phyloP scores from a whole-genome alignment of 352 stramenopile species.

The Phytopythium delawarense region DNA sequence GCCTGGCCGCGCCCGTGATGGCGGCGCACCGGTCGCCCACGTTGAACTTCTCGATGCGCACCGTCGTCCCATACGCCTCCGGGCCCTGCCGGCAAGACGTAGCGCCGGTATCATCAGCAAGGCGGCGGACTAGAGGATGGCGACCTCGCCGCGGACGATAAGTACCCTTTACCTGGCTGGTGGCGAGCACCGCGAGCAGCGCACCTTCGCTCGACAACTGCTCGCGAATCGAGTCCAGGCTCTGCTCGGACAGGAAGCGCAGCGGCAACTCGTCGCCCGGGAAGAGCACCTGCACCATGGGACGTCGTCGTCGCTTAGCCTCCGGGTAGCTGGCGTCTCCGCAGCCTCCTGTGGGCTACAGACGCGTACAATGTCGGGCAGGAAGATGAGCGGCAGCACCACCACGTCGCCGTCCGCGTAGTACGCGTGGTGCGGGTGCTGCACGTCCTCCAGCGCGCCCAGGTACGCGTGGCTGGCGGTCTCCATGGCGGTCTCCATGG shows the following conservation, averaged over 20 bases:
- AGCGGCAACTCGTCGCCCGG: constrained; percentile 74
- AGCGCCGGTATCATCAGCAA: neutral
- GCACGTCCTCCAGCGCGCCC: constrained; percentile 57
- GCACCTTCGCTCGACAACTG: constrained; percentile 38
- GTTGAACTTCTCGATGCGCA: constrained; percentile 65
- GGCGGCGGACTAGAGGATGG: neutral
- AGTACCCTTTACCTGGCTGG: constrained; percentile 29
- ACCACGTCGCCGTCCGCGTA: constrained; percentile 48
- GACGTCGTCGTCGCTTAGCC: neutral
- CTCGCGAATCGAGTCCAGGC: constrained; percentile 37
- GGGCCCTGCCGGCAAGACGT: constrained; percentile 17
- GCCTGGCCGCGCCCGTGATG: constrained; percentile 58
- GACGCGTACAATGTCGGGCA: constrained; percentile 66
- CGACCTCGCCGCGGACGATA: too few relatives aligned
- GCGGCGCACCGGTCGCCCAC: constrained; percentile 32
- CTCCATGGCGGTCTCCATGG: too few relatives aligned
- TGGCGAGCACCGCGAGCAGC: constrained; percentile 56
- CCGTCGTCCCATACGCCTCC: constrained; percentile 52
- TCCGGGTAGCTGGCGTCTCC: too few relatives aligned
- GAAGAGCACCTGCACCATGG: constrained; percentile 60
- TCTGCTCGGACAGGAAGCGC: constrained; percentile 62
- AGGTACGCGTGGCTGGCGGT: constrained; percentile 58
- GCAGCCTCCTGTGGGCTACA: neutral
- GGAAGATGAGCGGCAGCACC: constrained; percentile 59
- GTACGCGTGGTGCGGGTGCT: constrained; percentile 37